Conservation (phyloP, 768 basidiomycete species). For the Gloeopeniophorella convolvens region DNA sequence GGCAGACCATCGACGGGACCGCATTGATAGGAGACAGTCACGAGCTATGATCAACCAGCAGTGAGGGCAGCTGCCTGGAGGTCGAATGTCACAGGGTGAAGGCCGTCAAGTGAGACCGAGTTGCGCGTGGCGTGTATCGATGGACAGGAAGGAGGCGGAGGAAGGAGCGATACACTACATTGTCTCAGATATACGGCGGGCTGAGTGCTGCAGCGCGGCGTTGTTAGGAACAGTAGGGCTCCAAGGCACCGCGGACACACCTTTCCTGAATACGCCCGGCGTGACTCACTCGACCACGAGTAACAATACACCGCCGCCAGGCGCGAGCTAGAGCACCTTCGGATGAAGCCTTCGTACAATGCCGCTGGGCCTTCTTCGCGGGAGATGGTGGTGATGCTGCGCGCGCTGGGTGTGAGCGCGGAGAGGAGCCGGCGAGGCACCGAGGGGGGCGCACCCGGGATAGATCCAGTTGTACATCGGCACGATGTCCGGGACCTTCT, state of each 20-base stretch:
- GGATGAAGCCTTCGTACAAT: constrained; percentile 95
- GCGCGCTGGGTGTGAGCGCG: not conserved
- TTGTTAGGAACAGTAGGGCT: too few relatives aligned
- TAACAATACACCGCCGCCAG: constrained; percentile 90
- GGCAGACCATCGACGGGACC: too few relatives aligned
- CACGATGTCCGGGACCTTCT: constrained; percentile 54
- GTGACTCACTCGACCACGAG: constrained; percentile 80
- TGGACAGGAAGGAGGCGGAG: too few relatives aligned
- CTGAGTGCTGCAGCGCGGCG: constrained; percentile 1
- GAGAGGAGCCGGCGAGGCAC: not conserved
- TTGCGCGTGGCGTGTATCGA: too few relatives aligned
- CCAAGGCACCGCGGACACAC: too few relatives aligned
- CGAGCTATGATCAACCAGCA: too few relatives aligned
- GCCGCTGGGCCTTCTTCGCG: constrained; percentile 83
- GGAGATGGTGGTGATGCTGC: constrained; percentile 55
- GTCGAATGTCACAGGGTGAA: too few relatives aligned
- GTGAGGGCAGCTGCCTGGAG: too few relatives aligned
- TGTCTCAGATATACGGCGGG: constrained; percentile 12
- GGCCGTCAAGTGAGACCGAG: too few relatives aligned
- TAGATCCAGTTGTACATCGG: constrained; percentile 96
- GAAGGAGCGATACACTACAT: too few relatives aligned
- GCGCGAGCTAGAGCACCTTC: constrained; percentile 91
- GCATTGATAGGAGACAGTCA: too few relatives aligned
- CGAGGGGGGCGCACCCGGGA: constrained; percentile 53
- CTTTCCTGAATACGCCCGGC: not conserved